Base-by-base conservation (phyloP, 2,329 filamentous ascomycete genomes). In the Epichloe sylvatica region DNA sequence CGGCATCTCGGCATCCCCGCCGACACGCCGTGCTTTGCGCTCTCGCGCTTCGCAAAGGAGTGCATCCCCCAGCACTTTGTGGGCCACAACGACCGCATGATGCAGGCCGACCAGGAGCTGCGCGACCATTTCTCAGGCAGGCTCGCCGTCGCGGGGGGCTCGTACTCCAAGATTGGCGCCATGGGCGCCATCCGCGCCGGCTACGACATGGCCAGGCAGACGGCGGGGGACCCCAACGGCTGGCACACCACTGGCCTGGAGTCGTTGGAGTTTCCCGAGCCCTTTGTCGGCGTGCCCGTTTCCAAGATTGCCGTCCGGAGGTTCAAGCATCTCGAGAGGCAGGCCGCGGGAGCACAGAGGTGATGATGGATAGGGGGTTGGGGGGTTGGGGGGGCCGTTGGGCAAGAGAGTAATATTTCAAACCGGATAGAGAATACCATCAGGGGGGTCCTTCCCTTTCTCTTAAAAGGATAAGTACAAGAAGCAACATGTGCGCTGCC, bases 11-110 rank as follows among this genome's bases (percentile, higher is more conserved):
- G 75, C 51, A 86, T 96, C 61, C 73, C 68, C 17, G 55, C 60
- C 0, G 75, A 78, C 21, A 69, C 77, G 25, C 81, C 84, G 0
- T 70, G 72, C 17, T 70, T 80, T n/a, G 75, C 76, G 35, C 70
- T 77, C 51, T 81, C 81, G 15, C 76, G 75, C 50, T 61, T 77
- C 44, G 75, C 74, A 54, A 63, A 70, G 52, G 74, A 92, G 53
- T 94, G 89, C 62, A 92, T 98, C 55, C 91, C 92, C 11, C 92
- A 98, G 67, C 94, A 94, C 64, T 77, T 75, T 0, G 81, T 95
- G 1, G 88, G 88, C 36, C 91, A 97, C 65, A 67, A 77, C 25
- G 64, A 70, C 8, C 74, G 77, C 52, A 78, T 94, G 70, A 67
- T 66, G 21, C 61, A 64, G 2, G 76, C 81, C 1, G 73, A 82